These are phyloP conservation scores for Boletus eberwhitei DNA, from an alignment of 768 basidiomycete species.

Conservation along the genomic window DNA sequence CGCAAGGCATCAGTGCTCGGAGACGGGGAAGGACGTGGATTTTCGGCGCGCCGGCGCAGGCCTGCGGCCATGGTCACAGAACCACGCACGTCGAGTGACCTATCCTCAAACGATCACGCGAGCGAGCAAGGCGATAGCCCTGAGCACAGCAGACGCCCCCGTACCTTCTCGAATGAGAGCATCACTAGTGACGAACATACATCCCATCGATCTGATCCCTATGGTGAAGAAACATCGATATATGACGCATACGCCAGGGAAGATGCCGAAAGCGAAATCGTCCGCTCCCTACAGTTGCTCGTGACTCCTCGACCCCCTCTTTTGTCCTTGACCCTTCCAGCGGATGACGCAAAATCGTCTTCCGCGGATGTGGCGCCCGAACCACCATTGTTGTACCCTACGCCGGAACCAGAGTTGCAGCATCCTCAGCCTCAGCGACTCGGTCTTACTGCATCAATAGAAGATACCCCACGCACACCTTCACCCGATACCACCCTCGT, in stretches of 20 bases:
- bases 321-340: slow-evolving; percentile 24
- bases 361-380: slow-evolving; percentile 14
- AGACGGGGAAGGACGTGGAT: slow-evolving; percentile 82
- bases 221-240: slow-evolving; percentile 77
- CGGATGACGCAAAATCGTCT: slow-evolving; percentile 10
- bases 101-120: slow-evolving; percentile 49
- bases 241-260: slow-evolving; percentile 76
- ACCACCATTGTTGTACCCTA: slow-evolving; percentile 32
- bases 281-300: slow-evolving; percentile 19
- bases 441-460: slow-evolving; percentile 31
- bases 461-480: slow-evolving; percentile 51
- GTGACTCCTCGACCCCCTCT: slow-evolving; percentile 18
- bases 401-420: slow-evolving; percentile 46
- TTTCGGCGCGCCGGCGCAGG: slow-evolving; percentile 40
- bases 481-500: slow-evolving; percentile 47
- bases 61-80: slow-evolving; percentile 33
- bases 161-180: slow-evolving; percentile 37
- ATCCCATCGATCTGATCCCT: slow-evolving; percentile 60
- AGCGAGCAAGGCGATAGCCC: slow-evolving; percentile 63
- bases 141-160: slow-evolving; percentile 34
- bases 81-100: slow-evolving; percentile 63
- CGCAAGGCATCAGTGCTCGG: slow-evolving; percentile 76
- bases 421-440: slow-evolving; percentile 65
- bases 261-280: slow-evolving; percentile 45
- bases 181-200: slow-evolving; percentile 39